Conservation (phyloP, 106 monocot species). For the Acorus calamus region DNA sequence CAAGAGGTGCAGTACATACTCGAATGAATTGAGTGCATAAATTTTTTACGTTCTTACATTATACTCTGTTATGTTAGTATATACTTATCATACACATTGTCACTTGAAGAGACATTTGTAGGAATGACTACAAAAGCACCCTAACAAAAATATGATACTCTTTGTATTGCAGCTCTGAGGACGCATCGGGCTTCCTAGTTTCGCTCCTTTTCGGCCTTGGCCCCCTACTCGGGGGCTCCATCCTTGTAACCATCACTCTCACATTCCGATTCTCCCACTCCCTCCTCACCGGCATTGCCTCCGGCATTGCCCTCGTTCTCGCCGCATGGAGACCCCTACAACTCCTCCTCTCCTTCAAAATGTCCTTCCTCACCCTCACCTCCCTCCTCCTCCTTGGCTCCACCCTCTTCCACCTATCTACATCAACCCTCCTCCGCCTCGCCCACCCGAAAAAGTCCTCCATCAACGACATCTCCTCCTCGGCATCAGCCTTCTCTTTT, state of each 20-base stretch:
- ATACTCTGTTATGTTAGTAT: no score
- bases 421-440: constrained; percentile 39
- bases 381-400: constrained; percentile 46
- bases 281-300: constrained; percentile 67
- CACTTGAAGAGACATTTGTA: no score
- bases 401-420: constrained; percentile 27
- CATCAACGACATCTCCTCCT: constrained; percentile 25
- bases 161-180: constrained; percentile 56
- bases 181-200: constrained; percentile 72
- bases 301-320: constrained; percentile 74
- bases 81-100: no score
- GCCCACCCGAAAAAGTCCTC: constrained; percentile 48
- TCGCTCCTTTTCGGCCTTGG: constrained; percentile 87
- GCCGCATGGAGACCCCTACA: constrained; percentile 85
- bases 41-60: no score
- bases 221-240: constrained; percentile 72
- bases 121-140: no score
- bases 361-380: constrained; percentile 42
- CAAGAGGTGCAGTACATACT: no score
- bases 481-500: constrained; percentile 32
- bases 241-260: constrained; percentile 49
- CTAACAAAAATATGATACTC: neutral
- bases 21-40: no score
- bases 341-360: constrained; percentile 53
- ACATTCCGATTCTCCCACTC: constrained; percentile 55